Evolutionary conservation across 1,139 yeast species (phyloP).

Genomic region (Hansenula lynferdii): DNA sequence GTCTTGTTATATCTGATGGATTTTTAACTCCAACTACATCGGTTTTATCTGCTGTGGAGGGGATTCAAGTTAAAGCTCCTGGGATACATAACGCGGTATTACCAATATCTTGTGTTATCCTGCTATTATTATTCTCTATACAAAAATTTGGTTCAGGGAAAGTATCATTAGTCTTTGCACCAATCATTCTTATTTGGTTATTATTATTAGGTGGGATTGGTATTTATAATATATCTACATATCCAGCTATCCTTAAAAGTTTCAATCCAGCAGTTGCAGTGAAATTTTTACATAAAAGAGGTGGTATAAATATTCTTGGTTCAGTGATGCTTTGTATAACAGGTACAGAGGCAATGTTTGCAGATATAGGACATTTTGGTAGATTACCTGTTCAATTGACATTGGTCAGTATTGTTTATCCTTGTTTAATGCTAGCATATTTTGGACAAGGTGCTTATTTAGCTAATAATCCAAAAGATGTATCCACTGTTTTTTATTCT

Average conservation of each 20-base stretch:
- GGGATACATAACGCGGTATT: not conserved
- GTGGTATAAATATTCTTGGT: not conserved
- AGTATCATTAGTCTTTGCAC: slow-evolving; percentile 1
- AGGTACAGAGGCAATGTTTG: slow-evolving; percentile 1
- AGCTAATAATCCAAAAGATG: not conserved
- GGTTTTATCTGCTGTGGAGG: not conserved
- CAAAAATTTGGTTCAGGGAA: slow-evolving; percentile 1
- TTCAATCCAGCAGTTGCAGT: not conserved
- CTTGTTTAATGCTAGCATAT: slow-evolving; percentile 1
- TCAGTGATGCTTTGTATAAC: slow-evolving; percentile 1
- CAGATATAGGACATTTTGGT: slow-evolving; percentile 2
- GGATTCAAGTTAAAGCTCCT: not conserved
- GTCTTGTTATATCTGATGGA: slow-evolving; percentile 1
- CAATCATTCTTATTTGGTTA: not conserved
- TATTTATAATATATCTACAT: not conserved
- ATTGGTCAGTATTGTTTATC: not conserved
- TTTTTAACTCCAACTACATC: slow-evolving; percentile 1
- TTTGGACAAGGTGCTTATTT: slow-evolving; percentile 2
- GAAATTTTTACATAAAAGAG: not conserved
- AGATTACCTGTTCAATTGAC: slow-evolving; percentile 1
- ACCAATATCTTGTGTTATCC: not conserved
- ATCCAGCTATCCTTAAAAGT: not conserved
- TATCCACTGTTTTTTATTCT: not conserved
- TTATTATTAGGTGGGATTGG: not conserved
- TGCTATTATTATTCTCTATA: not conserved